Evolutionary conservation across 2,329 filamentous ascomycete species (phyloP), one percentile per base, ranked within the genome.

Genomic region (Alternaria tenuissima): DNA sequence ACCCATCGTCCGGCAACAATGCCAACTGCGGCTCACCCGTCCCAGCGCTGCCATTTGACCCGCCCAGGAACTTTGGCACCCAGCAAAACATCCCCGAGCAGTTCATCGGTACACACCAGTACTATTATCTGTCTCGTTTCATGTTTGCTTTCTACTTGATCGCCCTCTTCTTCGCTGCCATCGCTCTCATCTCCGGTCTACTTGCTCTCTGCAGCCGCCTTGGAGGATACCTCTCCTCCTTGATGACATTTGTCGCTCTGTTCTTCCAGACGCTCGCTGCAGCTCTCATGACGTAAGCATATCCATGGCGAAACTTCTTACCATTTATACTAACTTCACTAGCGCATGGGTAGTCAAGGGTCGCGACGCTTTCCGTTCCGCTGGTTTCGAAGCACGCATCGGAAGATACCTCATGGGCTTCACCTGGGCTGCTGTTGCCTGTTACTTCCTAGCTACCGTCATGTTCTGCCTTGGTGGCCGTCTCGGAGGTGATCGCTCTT

Each of bases 101-200:
- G 32, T 88, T 91, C 65, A 75, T 87, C 54, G 83, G 83, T 38
- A 80, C 81, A 9, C 83, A 88, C 68, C 87, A 83, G 64, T 96
- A 89, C 83, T 98, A 86, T 82, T 92, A 93, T 80, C 85, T 95
- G 75, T 96, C 93, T 82, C 88, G 94, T 41, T 97, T 97, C 82
- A 91, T 92, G 78, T 98, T 94, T 87, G 92, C 94, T 38, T 95
- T 97, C 80, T 91, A 91, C 82, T 83, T 98, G 57, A 89, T 98
- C 67, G 88, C 89, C 18, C 86, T 97, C 38, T 88, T 97, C 83
- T 95, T 96, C 78, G 87, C 87, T 64, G 84, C 87, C 48, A 57
- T 88, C 26, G 87, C 90, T 63, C 88, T 94, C 75, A 86, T 93
- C 78, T 80, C 85, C 11, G 87, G 88, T 65, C 83, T 93, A 63